Evolutionary conservation across 73 alveolate species (phyloP).

Genomic region (Paramecium tetraurelia): DNA sequence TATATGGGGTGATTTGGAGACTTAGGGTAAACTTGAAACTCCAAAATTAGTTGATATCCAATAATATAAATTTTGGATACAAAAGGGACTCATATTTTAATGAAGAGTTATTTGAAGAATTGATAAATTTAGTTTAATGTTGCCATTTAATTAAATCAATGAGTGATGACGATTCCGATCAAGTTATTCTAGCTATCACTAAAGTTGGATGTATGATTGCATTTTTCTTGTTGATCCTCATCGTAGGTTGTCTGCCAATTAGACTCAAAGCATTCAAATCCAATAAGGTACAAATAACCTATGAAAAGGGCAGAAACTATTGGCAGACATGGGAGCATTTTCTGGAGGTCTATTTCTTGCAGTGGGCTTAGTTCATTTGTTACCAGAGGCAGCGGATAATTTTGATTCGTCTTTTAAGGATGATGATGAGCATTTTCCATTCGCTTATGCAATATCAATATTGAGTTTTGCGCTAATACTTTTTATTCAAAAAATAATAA

Average conservation of each 20-base stretch:
- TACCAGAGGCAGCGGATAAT: slow-evolving; percentile 82
- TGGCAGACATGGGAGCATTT: slow-evolving; percentile 75
- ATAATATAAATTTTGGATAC: neutral
- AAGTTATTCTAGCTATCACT: neutral
- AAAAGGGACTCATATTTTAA: neutral
- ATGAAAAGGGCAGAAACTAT: slow-evolving; percentile 26
- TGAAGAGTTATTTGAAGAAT: neutral
- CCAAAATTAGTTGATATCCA: too few species aligned
- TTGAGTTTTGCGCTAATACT: slow-evolving; percentile 73
- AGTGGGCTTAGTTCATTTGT: slow-evolving; percentile 76
- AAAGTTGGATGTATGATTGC: slow-evolving; percentile 10
- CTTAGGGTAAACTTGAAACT: too few species aligned
- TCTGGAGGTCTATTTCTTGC: slow-evolving; percentile 85
- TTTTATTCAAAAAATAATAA: slow-evolving; percentile 81
- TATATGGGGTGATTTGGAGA: too few species aligned
- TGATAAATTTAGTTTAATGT: neutral
- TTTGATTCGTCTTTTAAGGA: slow-evolving; percentile 67
- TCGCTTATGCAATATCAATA: slow-evolving; percentile 71
- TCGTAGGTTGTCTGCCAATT: slow-evolving; percentile 53
- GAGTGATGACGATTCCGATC: slow-evolving; percentile 7
- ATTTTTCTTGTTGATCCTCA: slow-evolving; percentile 20
- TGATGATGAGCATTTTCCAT: slow-evolving; percentile 68
- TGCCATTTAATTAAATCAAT: slow-evolving; percentile 30
- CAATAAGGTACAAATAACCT: neutral
- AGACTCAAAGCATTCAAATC: slow-evolving; percentile 51